phyloP scores from a whole-genome alignment of 176 grass and related monocot species.

The Metroxylon sagu region DNA sequence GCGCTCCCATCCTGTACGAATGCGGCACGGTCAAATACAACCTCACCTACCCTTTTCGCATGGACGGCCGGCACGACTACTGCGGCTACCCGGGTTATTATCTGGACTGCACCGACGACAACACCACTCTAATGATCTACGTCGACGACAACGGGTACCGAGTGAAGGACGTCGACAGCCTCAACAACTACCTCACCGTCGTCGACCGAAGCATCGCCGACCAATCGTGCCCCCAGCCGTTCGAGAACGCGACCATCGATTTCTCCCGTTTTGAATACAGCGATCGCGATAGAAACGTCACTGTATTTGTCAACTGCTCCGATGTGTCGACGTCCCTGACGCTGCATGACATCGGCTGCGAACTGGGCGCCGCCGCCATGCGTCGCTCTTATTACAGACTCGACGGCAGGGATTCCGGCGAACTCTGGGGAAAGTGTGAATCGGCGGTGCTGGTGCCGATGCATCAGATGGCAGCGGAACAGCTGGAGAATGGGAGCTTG shows the following conservation, averaged over 20 bases:
- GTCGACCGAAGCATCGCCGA: slow-evolving; percentile 8
- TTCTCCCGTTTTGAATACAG: slow-evolving; percentile 14
- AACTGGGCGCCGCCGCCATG: not conserved
- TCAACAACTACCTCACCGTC: slow-evolving; percentile 7
- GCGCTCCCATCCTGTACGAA: not conserved
- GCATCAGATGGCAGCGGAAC: not conserved
- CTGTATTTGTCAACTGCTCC: slow-evolving; percentile 35
- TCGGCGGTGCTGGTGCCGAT: slow-evolving; percentile 1
- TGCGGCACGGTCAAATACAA: not conserved
- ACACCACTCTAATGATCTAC: not conserved
- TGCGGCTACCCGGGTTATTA: slow-evolving; percentile 44
- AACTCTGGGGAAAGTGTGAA: not conserved
- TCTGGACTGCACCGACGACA: slow-evolving; percentile 24
- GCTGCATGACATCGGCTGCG: not conserved
- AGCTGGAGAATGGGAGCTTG: slow-evolving; percentile 9
- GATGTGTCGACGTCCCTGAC: not conserved
- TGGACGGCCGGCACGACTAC: not conserved
- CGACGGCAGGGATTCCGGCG: not conserved
- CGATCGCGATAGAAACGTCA: slow-evolving; percentile 11
- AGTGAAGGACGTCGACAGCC: slow-evolving; percentile 24
- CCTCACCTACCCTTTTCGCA: not conserved
- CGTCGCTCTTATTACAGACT: not conserved
- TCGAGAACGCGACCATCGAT: slow-evolving; percentile 24
- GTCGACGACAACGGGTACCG: slow-evolving; percentile 18
- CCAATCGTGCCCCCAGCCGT: slow-evolving; percentile 20